Conservation (phyloP, 306 rosid genomes). For the Rosa rugosa region DNA sequence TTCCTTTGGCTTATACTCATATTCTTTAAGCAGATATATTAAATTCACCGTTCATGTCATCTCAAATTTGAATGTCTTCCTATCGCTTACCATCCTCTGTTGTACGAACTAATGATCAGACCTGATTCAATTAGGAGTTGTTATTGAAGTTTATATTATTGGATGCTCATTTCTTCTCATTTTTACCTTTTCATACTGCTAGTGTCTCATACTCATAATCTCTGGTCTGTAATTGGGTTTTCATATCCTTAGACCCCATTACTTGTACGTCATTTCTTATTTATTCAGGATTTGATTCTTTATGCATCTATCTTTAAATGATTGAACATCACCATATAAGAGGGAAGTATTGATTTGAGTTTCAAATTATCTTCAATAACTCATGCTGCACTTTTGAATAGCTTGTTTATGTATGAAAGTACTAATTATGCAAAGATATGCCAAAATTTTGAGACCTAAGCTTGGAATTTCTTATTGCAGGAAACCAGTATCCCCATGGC, state of each 20-base stretch:
- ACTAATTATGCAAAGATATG: background rate
- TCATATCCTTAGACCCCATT: no score
- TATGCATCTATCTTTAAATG: background rate
- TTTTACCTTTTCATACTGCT: no score
- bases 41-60: background rate
- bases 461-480: conserved; percentile 14
- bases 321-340: background rate
- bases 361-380: background rate
- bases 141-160: background rate
- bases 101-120: background rate
- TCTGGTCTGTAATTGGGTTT: background rate
- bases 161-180: background rate
- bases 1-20: background rate
- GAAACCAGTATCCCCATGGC: background rate
- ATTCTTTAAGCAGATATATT: no score
- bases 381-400: background rate
- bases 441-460: background rate
- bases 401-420: background rate
- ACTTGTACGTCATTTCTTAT: no score
- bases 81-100: background rate
- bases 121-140: background rate
- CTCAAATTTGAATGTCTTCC: background rate
- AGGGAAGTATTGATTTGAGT: background rate
- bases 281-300: background rate
- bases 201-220: no score